A percentile compares a stretch with the other conserved stretches of the same genome.
Evolutionary conservation across 176 grass and related monocot genomes (phyloP).

Genomic region (Cenchrus purpureus): DNA sequence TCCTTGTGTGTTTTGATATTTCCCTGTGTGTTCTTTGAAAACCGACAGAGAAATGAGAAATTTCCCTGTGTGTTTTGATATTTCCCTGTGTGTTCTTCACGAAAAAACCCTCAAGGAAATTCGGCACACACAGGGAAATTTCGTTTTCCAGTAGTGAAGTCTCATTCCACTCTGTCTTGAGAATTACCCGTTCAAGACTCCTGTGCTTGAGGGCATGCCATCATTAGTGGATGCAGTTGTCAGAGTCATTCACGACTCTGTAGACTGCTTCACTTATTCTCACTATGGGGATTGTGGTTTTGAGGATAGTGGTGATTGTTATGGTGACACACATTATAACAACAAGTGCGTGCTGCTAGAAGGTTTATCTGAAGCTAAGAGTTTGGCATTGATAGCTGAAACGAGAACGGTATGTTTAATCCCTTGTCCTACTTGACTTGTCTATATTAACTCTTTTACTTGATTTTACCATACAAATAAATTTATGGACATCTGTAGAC

Average conservation of each 20-base stretch:
- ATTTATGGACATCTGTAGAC: not conserved
- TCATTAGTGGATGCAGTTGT: not conserved
- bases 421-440: not conserved
- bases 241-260: not conserved
- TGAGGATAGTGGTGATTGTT: not conserved
- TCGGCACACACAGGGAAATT: too few species aligned
- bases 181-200: not conserved
- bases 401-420: not conserved
- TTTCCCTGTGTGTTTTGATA: too few species aligned
- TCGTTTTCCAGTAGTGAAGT: not conserved
- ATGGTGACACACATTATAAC: not conserved
- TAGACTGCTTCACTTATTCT: not conserved
- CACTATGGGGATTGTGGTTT: not conserved
- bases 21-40: too few species aligned
- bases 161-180: not conserved
- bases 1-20: too few species aligned
- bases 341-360: not conserved
- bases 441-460: not conserved
- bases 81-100: too few species aligned
- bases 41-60: too few species aligned
- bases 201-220: conserved; percentile 7
- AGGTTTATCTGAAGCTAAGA: not conserved
- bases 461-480: not conserved
- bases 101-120: too few species aligned
- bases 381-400: not conserved